Conservation (phyloP, 305 asterid genomes). For the Nicotiana rustica region DNA sequence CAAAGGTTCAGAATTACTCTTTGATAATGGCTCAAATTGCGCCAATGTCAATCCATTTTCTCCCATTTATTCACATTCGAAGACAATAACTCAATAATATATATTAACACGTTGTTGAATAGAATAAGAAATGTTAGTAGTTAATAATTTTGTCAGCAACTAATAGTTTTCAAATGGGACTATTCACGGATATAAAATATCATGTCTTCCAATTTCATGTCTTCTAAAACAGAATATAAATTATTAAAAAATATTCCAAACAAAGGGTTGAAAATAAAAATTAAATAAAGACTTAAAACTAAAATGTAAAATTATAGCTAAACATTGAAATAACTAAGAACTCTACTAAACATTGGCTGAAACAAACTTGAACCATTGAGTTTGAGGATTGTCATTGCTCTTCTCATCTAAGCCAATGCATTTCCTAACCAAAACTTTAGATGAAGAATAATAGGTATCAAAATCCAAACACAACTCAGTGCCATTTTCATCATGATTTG, state of each 20-base stretch:
- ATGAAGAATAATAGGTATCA: slow-evolving; percentile 35
- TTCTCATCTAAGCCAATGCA: slow-evolving; percentile 60
- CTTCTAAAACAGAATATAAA: neutral
- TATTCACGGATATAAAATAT: neutral
- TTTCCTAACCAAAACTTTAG: slow-evolving; percentile 52
- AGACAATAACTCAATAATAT: too few species aligned
- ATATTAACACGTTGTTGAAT: neutral
- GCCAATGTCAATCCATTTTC: too few species aligned
- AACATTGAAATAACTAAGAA: neutral
- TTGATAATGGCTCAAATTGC: too few species aligned
- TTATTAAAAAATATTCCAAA: neutral
- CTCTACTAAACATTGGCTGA: slow-evolving; percentile 41
- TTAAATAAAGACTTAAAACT: neutral
- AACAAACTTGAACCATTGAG: slow-evolving; percentile 75
- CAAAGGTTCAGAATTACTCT: neutral
- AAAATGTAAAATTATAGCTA: neutral
- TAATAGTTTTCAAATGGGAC: neutral
- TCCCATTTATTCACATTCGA: too few species aligned
- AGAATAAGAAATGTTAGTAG: neutral
- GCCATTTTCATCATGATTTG: slow-evolving; percentile 47
- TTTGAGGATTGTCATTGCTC: slow-evolving; percentile 59
- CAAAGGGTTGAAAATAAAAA: neutral
- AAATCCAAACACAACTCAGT: slow-evolving; percentile 62
- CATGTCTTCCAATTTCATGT: neutral
- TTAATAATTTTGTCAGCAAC: neutral